These are phyloP conservation scores for Penicillium longicatenatum DNA, from an alignment of 495 filamentous ascomycete genomes.

Conservation along the genomic window DNA sequence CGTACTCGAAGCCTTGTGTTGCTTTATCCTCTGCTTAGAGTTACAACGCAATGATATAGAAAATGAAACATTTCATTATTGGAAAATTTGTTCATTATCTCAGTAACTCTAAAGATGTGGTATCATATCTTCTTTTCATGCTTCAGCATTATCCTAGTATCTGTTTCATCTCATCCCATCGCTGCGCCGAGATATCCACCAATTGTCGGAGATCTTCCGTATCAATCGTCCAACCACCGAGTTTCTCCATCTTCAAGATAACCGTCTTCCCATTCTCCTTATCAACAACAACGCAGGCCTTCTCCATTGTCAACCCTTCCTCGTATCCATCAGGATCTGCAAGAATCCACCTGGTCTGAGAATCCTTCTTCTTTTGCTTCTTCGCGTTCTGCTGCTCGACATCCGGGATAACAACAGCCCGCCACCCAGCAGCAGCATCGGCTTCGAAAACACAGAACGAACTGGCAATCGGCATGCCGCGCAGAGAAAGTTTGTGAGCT, in stretches of 20 bases:
- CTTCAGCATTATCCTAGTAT: slow-evolving; percentile 44
- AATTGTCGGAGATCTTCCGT: slow-evolving; percentile 55
- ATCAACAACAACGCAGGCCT: slow-evolving; percentile 71
- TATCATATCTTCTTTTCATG: slow-evolving; percentile 34
- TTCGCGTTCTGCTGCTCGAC: slow-evolving; percentile 35
- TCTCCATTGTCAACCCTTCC: slow-evolving; percentile 77
- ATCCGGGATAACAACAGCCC: slow-evolving; percentile 41
- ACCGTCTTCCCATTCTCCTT: slow-evolving; percentile 55
- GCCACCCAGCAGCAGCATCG: slow-evolving; percentile 53
- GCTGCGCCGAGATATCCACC: slow-evolving; percentile 51
- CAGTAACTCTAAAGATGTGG: slow-evolving; percentile 21
- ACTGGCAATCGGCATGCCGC: slow-evolving; percentile 66
- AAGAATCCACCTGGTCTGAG: slow-evolving; percentile 70
- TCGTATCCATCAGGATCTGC: slow-evolving; percentile 90
- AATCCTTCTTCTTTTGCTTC: slow-evolving; percentile 41
- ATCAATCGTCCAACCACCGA: slow-evolving; percentile 68
- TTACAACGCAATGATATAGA: not conserved
- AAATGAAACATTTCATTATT: not conserved
- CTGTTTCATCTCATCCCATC: slow-evolving; percentile 57
- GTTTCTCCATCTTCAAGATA: slow-evolving; percentile 75
- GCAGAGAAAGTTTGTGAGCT: slow-evolving; percentile 53
- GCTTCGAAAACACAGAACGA: slow-evolving; percentile 73
- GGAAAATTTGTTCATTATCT: not conserved
- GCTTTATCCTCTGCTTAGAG: not conserved
- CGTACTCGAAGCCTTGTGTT: not conserved